Conservation (phyloP, 176 grass and related monocot species). For the Zizania latifolia region DNA sequence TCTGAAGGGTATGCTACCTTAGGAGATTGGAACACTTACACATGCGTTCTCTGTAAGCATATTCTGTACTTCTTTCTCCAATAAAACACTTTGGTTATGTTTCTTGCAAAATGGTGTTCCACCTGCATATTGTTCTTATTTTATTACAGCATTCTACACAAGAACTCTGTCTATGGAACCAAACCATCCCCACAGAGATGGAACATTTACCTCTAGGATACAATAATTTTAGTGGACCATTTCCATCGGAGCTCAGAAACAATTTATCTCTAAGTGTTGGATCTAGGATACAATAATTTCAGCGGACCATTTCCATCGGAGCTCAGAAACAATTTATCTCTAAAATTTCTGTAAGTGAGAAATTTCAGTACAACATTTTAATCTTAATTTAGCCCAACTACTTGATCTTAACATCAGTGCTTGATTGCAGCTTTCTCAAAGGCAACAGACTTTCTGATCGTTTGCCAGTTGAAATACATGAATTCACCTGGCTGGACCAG, state of each 20-base stretch:
- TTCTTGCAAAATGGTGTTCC: background rate
- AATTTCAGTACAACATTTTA: background rate
- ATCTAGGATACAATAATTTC: conserved; percentile 55
- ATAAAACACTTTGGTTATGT: background rate
- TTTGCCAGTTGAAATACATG: conserved; percentile 6
- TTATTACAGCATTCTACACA: conserved; percentile 37
- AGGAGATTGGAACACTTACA: conserved; percentile 36
- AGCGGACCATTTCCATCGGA: conserved; percentile 40
- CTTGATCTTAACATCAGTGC: background rate
- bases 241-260: too few relatives aligned
- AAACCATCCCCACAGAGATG: conserved; percentile 46
- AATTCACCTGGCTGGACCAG: conserved; percentile 5
- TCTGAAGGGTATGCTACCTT: conserved; percentile 38
- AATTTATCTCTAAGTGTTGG: too few relatives aligned
- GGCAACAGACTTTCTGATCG: conserved; percentile 36
- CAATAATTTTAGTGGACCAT: too few relatives aligned
- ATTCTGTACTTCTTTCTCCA: background rate
- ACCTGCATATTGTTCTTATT: background rate
- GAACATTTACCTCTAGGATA: conserved; percentile 31
- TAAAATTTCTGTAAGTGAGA: conserved; percentile 47
- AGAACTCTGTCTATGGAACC: conserved; percentile 51
- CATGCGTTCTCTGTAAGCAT: conserved; percentile 48
- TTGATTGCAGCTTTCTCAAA: conserved; percentile 39
- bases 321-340: conserved; percentile 19
- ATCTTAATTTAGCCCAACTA: background rate